Percentiles rank a stretch among this genome's conserved stretches.
Evolutionary conservation across 2,329 filamentous ascomycete species (phyloP).

Genomic region (Bipolaris bicolor): DNA sequence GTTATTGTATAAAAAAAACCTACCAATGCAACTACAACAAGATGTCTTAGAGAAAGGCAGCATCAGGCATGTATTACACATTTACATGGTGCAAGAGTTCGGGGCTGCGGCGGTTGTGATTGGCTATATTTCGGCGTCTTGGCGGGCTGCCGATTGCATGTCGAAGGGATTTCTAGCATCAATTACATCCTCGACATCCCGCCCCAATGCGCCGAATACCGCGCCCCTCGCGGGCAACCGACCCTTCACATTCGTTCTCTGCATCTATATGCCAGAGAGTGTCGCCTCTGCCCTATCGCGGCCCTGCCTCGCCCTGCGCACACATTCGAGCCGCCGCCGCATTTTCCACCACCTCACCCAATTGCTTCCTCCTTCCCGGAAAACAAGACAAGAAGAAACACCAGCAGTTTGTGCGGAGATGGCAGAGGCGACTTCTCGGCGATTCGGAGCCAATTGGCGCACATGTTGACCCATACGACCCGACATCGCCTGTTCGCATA

Average conservation of each 20-base stretch:
- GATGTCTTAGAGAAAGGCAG: too few species aligned
- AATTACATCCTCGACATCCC: constrained; percentile 27
- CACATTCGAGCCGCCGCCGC: constrained; percentile 25
- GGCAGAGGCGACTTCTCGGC: constrained; percentile 46
- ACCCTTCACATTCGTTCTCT: constrained; percentile 25
- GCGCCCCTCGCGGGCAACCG: constrained; percentile 44
- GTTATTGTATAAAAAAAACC: too few species aligned
- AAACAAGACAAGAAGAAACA: constrained; percentile 47
- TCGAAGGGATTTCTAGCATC: constrained; percentile 13
- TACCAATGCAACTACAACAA: too few species aligned
- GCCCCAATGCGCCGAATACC: constrained; percentile 49
- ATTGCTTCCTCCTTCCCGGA: constrained; percentile 32
- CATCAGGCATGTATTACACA: too few species aligned
- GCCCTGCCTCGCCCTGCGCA: constrained; percentile 18
- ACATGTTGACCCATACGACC: constrained; percentile 48
- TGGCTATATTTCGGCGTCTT: constrained; percentile 29
- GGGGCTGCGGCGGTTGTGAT: constrained; percentile 28
- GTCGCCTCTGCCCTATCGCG: constrained; percentile 22
- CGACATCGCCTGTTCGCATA: constrained; percentile 45
- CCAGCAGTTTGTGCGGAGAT: constrained; percentile 43
- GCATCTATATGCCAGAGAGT: constrained; percentile 23
- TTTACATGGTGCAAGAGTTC: constrained; percentile 4
- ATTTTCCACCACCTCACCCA: constrained; percentile 40
- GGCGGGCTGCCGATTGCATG: constrained; percentile 10
- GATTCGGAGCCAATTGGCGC: constrained; percentile 47